Evolutionary conservation across 75 land plant species (phyloP).

Genomic region (Cupressus sempervirens): DNA sequence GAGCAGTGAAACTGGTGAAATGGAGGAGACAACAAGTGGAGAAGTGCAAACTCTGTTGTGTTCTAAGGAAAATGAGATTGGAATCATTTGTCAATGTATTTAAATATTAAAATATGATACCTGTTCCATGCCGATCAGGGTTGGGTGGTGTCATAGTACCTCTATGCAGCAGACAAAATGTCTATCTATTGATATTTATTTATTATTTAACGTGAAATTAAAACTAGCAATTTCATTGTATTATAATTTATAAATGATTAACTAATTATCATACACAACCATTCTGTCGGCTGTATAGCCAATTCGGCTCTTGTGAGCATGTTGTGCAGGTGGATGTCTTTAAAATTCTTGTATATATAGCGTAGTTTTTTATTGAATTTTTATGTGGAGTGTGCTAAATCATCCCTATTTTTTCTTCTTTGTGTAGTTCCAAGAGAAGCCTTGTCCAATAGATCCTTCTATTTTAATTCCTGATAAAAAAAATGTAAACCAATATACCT

Average conservation of each 20-base stretch:
- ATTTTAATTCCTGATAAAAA: conserved; percentile 85
- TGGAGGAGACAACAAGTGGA: conserved; percentile 86
- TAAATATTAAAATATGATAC: conserved; percentile 40
- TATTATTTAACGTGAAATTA: too few species aligned
- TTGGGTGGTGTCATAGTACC: conserved; percentile 98
- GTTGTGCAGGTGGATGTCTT: conserved; percentile 53
- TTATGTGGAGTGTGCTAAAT: neutral
- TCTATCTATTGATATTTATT: too few species aligned
- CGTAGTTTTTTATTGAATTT: neutral
- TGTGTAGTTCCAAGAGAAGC: conserved; percentile 86
- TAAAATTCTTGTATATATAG: neutral
- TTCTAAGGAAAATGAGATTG: conserved; percentile 60
- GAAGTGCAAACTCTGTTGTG: conserved; percentile 84
- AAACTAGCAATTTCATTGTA: too few species aligned
- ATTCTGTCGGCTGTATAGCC: too few species aligned
- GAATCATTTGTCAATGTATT: neutral
- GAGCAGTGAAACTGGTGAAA: conserved; percentile 71
- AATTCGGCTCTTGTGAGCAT: conserved; percentile 95
- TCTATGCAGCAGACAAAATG: too few species aligned
- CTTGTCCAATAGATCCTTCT: conserved; percentile 97
- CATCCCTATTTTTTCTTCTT: neutral
- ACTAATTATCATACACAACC: too few species aligned
- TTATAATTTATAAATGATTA: too few species aligned
- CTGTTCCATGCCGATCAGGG: conserved; percentile 89
- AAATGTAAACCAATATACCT: conserved; percentile 96